Conservation (phyloP, 208 protist species). For the Leishmania aethiopica region DNA sequence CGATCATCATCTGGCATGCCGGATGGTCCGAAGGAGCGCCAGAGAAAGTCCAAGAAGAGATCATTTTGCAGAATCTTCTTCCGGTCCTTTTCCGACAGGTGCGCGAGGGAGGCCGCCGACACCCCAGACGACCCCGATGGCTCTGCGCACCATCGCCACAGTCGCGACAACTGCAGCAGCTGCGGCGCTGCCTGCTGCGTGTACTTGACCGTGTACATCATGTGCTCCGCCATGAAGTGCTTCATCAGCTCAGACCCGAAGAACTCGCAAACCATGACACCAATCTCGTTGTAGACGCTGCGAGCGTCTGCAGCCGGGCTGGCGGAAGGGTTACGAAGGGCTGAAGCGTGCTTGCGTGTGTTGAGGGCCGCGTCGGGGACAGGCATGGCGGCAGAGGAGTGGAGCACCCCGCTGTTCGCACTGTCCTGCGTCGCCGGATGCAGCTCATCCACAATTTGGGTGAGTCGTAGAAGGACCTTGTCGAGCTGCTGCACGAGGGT, state of each 20-base stretch:
- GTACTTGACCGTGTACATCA: slow-evolving; percentile 81
- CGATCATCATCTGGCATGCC: slow-evolving; percentile 56
- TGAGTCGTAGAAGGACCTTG: slow-evolving; percentile 30
- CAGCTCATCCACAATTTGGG: slow-evolving; percentile 41
- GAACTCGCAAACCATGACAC: slow-evolving; percentile 38
- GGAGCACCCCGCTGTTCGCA: background rate
- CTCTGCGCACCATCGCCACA: slow-evolving; percentile 47
- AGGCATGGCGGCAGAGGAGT: background rate
- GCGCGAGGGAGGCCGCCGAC: slow-evolving; percentile 11
- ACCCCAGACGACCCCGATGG: background rate
- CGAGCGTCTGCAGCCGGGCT: background rate
- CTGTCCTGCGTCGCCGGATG: slow-evolving; percentile 15
- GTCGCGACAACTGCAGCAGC: slow-evolving; percentile 52
- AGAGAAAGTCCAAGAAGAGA: slow-evolving; percentile 62
- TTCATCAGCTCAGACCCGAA: slow-evolving; percentile 49
- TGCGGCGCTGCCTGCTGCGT: slow-evolving; percentile 54
- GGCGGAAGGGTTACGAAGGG: slow-evolving; percentile 2
- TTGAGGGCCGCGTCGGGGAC: background rate
- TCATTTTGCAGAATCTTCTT: slow-evolving; percentile 32
- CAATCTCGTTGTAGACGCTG: slow-evolving; percentile 36
- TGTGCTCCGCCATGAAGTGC: slow-evolving; percentile 77
- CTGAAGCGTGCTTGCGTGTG: slow-evolving; percentile 14
- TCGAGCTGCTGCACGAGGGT: slow-evolving; percentile 54
- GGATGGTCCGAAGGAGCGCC: slow-evolving; percentile 41
- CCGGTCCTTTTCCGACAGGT: slow-evolving; percentile 26